Conservation (phyloP, 495 filamentous ascomycete genomes). For the Aspergillus sclerotioniger region DNA sequence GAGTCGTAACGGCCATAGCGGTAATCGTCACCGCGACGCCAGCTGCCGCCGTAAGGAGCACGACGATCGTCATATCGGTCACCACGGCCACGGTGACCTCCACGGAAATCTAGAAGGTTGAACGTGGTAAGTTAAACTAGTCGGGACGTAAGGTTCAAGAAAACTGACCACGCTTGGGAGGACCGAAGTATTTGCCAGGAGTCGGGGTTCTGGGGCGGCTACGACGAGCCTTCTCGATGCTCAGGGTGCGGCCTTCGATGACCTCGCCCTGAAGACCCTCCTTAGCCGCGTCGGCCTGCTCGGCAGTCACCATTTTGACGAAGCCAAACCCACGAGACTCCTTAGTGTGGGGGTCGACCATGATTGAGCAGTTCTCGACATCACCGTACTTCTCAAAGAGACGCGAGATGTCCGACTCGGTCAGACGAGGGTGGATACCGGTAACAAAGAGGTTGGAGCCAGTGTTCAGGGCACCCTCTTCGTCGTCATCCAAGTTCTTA, state of each 20-base stretch:
- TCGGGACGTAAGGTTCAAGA: background rate
- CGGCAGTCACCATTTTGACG: conserved; percentile 94
- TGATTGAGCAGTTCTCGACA: conserved; percentile 99
- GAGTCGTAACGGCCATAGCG: conserved; percentile 54
- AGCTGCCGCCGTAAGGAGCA: conserved; percentile 51
- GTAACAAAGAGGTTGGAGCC: conserved; percentile 99
- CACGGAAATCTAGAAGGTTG: conserved; percentile 47
- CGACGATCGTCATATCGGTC: conserved; percentile 58
- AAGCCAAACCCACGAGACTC: conserved; percentile 99
- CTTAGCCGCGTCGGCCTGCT: conserved; percentile 94
- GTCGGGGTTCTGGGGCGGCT: conserved; percentile 92
- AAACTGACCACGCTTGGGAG: conserved; percentile 89
- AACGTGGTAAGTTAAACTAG: conserved; percentile 23
- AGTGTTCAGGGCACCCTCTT: conserved; percentile 80
- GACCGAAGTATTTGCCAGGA: conserved; percentile 98
- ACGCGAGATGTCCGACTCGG: conserved; percentile 85
- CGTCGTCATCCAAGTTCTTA: conserved; percentile 61
- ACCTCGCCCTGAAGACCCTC: conserved; percentile 93
- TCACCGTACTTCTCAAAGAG: conserved; percentile 98
- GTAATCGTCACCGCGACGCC: conserved; percentile 45
- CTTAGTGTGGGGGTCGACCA: conserved; percentile 96
- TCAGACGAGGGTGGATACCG: conserved; percentile 92
- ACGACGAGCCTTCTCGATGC: conserved; percentile 98
- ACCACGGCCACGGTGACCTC: conserved; percentile 44
- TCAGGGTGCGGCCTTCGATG: conserved; percentile 92